These are phyloP conservation scores for Backusella liffmaniae DNA, from an alignment of 192 early-diverging fungal genomes.

Conservation along the genomic window DNA sequence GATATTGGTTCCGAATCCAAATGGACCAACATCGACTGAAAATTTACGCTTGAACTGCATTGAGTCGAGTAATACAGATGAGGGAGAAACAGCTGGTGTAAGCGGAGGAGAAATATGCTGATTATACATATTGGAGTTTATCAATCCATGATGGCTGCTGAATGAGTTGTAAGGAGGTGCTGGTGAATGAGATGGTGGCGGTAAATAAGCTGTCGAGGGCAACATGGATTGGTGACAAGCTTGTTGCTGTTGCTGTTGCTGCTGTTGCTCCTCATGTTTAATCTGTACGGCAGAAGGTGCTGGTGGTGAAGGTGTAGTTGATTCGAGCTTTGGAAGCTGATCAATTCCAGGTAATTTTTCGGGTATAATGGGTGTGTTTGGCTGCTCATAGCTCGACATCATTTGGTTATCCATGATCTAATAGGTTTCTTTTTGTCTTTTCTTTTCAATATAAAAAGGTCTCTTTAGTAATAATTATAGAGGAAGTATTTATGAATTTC, in stretches of 20 bases:
- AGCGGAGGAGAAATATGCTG: slow-evolving; percentile 35
- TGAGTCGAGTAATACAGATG: slow-evolving; percentile 25
- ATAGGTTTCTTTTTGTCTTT: background rate
- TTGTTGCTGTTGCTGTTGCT: background rate
- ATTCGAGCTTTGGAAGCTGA: slow-evolving; percentile 22
- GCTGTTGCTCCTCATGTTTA: background rate
- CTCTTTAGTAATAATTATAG: background rate
- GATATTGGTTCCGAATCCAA: slow-evolving; percentile 26
- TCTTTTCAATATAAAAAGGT: background rate
- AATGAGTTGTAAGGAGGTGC: slow-evolving; percentile 8
- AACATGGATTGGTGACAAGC: slow-evolving; percentile 16
- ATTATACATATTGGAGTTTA: background rate
- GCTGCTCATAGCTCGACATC: slow-evolving; percentile 25
- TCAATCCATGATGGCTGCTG: background rate
- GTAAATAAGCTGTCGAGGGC: slow-evolving; percentile 22
- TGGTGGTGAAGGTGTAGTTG: slow-evolving; percentile 16
- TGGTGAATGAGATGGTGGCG: slow-evolving; percentile 20
- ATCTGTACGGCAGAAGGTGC: background rate
- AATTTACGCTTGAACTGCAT: slow-evolving; percentile 36
- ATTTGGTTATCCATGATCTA: background rate
- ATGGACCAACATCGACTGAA: slow-evolving; percentile 34
- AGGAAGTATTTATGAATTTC: background rate
- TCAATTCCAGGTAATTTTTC: slow-evolving; percentile 36
- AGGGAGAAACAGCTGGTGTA: slow-evolving; percentile 37
- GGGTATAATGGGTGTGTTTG: slow-evolving; percentile 18